phyloP scores from a whole-genome alignment of 495 filamentous ascomycete genomes.

The Letharia columbiana region DNA sequence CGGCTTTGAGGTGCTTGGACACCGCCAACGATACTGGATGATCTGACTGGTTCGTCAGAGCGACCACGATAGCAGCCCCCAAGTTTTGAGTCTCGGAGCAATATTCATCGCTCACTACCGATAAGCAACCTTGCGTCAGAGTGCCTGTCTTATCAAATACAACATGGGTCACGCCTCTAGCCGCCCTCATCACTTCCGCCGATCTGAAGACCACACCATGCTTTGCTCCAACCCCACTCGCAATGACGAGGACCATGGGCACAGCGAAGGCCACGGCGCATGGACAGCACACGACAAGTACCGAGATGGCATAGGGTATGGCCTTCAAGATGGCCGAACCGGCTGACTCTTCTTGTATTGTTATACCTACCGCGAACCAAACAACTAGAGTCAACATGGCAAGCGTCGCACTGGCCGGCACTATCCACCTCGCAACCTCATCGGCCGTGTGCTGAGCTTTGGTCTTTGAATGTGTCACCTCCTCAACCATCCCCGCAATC shows the following conservation, averaged over 20 bases:
- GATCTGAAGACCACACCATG: conserved; percentile 63
- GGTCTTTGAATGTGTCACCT: conserved; percentile 61
- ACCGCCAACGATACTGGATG: conserved; percentile 66
- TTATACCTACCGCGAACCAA: conserved; percentile 53
- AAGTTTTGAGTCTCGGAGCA: background rate
- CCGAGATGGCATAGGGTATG: conserved; percentile 64
- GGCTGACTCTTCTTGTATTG: conserved; percentile 33
- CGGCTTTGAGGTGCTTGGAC: conserved; percentile 36
- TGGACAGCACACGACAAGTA: conserved; percentile 70
- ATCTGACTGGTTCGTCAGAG: conserved; percentile 44
- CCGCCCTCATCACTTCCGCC: conserved; percentile 56
- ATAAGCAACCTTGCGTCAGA: conserved; percentile 53
- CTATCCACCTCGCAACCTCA: conserved; percentile 57
- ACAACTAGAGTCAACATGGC: conserved; percentile 48
- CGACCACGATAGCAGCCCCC: conserved; percentile 35
- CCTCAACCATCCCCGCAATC: conserved; percentile 64
- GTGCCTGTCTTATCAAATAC: conserved; percentile 83
- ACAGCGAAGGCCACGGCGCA: conserved; percentile 78
- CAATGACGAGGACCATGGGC: conserved; percentile 72
- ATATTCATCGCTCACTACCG: conserved; percentile 38
- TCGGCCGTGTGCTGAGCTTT: conserved; percentile 62
- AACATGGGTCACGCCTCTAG: conserved; percentile 54
- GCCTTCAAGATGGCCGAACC: conserved; percentile 48
- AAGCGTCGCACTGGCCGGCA: conserved; percentile 52
- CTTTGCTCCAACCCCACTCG: conserved; percentile 57